Conservation (phyloP, 2,329 filamentous ascomycete species). For the Trichoderma endophyticum region DNA sequence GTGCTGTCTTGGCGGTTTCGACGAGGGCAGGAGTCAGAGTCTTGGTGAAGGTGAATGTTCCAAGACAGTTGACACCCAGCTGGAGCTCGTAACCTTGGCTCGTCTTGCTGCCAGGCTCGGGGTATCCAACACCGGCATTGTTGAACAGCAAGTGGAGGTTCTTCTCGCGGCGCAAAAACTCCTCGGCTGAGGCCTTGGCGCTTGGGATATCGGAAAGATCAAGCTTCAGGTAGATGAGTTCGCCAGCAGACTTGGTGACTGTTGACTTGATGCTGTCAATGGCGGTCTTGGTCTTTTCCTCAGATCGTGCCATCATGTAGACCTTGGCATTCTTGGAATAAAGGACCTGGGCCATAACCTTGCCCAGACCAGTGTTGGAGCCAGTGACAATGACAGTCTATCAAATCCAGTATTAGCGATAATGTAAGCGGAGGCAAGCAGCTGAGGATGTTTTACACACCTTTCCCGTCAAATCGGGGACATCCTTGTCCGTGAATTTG, state of each 20-base stretch:
- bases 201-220: constrained; percentile 39
- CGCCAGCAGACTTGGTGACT: constrained; percentile 34
- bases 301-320: constrained; percentile 49
- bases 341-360: constrained; percentile 49
- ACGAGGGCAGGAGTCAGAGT: constrained; percentile 35
- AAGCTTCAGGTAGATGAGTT: constrained; percentile 40
- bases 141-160: constrained; percentile 40
- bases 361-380: constrained; percentile 43
- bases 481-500: constrained; percentile 51
- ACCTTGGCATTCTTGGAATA: constrained; percentile 53
- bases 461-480: constrained; percentile 49
- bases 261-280: constrained; percentile 41
- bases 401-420: background rate
- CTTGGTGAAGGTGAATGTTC: constrained; percentile 39
- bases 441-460: constrained; percentile 39
- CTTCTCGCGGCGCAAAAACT: constrained; percentile 24
- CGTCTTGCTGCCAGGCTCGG: constrained; percentile 30
- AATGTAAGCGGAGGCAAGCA: background rate
- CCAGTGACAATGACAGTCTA: constrained; percentile 51
- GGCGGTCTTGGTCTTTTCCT: constrained; percentile 40
- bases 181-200: constrained; percentile 27
- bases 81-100: constrained; percentile 35
- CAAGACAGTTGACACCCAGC: constrained; percentile 40
- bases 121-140: constrained; percentile 42
- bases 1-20: constrained; percentile 30